These are phyloP conservation scores for Pythium periplocum DNA, from an alignment of 352 stramenopile genomes.

Conservation along the genomic window DNA sequence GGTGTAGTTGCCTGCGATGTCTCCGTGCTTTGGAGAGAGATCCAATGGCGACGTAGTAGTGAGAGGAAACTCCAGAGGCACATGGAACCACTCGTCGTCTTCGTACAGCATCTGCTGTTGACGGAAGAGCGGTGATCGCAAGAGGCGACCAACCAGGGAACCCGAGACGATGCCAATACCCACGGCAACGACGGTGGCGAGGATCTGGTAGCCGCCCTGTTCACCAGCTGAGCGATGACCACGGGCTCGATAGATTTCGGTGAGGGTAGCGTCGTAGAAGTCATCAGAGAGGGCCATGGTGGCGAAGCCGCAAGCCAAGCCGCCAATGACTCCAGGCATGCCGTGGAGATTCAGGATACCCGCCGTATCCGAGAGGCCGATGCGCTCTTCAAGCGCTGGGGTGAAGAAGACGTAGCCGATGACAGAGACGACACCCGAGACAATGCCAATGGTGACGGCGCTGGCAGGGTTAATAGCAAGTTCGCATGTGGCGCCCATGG, in stretches of 20 bases:
- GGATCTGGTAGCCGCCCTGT: slow-evolving; percentile 57
- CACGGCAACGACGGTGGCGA: slow-evolving; percentile 42
- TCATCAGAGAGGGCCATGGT: slow-evolving; percentile 44
- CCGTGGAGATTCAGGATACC: slow-evolving; percentile 77
- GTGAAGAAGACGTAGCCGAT: slow-evolving; percentile 39
- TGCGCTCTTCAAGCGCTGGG: slow-evolving; percentile 27
- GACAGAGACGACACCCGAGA: slow-evolving; percentile 46
- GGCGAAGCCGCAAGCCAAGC: slow-evolving; percentile 45
- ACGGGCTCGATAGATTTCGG: slow-evolving; percentile 40
- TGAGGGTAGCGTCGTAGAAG: slow-evolving; percentile 40
- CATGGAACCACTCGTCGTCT: slow-evolving; percentile 65
- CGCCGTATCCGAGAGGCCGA: slow-evolving; percentile 38
- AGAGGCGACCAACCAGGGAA: slow-evolving; percentile 26
- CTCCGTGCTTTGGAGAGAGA: slow-evolving; percentile 16
- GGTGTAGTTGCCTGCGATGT: slow-evolving; percentile 10
- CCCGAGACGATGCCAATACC: slow-evolving; percentile 33
- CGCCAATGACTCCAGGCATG: slow-evolving; percentile 62
- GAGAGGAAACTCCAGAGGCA: slow-evolving; percentile 18
- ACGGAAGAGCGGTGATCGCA: slow-evolving; percentile 39
- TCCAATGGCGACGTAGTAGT: not conserved
- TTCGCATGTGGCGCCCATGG: slow-evolving; percentile 70
- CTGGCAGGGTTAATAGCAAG: slow-evolving; percentile 61
- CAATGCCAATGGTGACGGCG: slow-evolving; percentile 25
- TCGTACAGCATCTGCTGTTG: slow-evolving; percentile 61
- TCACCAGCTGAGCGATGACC: slow-evolving; percentile 30